Percentiles rank a stretch among this genome's conserved stretches.
Evolutionary conservation across 2,329 filamentous ascomycete genomes (phyloP).

Genomic region (Cladosporium sp.): DNA sequence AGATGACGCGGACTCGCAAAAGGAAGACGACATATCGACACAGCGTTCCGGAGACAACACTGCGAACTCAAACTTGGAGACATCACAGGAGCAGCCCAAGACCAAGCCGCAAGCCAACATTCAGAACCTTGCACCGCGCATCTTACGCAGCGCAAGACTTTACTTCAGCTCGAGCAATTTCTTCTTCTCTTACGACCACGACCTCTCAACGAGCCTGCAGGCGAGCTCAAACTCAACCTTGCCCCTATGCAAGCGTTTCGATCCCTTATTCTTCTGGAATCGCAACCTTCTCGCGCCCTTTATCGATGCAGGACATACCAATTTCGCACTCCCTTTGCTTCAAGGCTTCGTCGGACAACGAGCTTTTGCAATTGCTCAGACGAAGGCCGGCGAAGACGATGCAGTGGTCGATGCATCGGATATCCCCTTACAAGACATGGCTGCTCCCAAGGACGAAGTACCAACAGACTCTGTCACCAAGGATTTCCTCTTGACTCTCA

Average conservation of each 20-base stretch:
- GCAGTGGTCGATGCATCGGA: slow-evolving; percentile 22
- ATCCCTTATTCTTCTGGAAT: slow-evolving; percentile 86
- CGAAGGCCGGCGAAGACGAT: slow-evolving; percentile 24
- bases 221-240: slow-evolving; percentile 39
- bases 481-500: slow-evolving; percentile 74
- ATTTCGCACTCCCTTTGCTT: slow-evolving; percentile 73
- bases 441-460: not conserved
- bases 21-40: not conserved
- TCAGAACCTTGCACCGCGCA: slow-evolving; percentile 66
- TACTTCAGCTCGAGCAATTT: slow-evolving; percentile 81
- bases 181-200: slow-evolving; percentile 92
- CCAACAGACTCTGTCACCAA: slow-evolving; percentile 15
- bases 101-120: slow-evolving; percentile 19
- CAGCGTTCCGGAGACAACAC: slow-evolving; percentile 3
- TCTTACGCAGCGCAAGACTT: slow-evolving; percentile 76
- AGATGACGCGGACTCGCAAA: not conserved
- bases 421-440: slow-evolving; percentile 1
- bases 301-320: slow-evolving; percentile 65
- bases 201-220: slow-evolving; percentile 67
- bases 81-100: not conserved
- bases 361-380: slow-evolving; percentile 54
- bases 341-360: slow-evolving; percentile 92
- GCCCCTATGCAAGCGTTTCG: slow-evolving; percentile 67
- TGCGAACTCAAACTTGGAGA: not conserved
- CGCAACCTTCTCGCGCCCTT: slow-evolving; percentile 68